Evolutionary conservation across 371 early-diverging fungal genomes (phyloP).

Genomic region (Actinomucor elegans): DNA sequence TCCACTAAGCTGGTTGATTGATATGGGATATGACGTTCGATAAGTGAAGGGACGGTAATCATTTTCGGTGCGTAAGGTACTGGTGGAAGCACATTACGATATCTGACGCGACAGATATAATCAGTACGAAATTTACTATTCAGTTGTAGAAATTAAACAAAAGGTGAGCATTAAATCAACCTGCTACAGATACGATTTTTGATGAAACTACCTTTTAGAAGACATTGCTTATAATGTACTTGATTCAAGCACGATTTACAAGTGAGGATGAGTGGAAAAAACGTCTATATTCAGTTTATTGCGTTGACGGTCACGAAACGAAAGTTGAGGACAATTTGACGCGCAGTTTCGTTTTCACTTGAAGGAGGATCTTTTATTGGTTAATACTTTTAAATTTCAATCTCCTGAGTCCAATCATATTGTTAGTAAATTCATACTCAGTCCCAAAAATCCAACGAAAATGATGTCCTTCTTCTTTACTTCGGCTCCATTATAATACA

Average conservation of each 20-base stretch:
- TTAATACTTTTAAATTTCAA: no score
- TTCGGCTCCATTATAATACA: background rate
- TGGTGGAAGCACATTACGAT: slow-evolving; percentile 76
- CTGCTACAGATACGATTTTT: background rate
- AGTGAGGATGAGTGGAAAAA: no score
- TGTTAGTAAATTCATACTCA: no score
- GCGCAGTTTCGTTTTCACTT: no score
- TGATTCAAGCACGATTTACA: background rate
- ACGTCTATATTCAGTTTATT: no score
- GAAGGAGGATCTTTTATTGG: no score
- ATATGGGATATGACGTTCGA: slow-evolving; percentile 64
- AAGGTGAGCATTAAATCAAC: no score
- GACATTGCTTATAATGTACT: slow-evolving; percentile 1
- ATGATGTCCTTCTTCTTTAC: background rate
- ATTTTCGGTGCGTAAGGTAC: slow-evolving; percentile 87
- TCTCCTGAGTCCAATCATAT: no score
- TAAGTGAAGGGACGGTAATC: slow-evolving; percentile 57
- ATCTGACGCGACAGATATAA: slow-evolving; percentile 76
- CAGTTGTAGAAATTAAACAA: no score
- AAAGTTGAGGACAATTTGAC: no score
- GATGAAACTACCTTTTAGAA: slow-evolving; percentile 12
- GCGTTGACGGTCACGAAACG: no score
- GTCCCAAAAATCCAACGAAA: background rate
- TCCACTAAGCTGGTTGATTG: slow-evolving; percentile 64
- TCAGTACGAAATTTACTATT: slow-evolving; percentile 68